A percentile compares a stretch with the other conserved stretches of the same genome.
Evolutionary conservation across 176 grass and related monocot genomes (phyloP).

Genomic region (Avena atlantica): DNA sequence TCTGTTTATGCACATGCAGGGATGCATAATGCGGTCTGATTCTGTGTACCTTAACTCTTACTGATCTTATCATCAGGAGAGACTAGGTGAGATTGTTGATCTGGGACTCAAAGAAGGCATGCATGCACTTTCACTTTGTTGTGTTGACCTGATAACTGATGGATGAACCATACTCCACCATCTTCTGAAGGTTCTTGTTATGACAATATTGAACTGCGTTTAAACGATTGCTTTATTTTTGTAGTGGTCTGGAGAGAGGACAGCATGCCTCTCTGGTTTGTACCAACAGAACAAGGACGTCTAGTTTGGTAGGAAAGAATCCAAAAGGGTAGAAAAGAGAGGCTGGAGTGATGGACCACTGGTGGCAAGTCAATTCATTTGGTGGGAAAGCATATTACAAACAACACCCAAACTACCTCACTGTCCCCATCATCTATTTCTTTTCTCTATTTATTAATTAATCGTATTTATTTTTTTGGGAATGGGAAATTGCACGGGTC

Average conservation of each 20-base stretch:
- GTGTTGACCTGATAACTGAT: conserved; percentile 38
- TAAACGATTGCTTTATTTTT: not conserved
- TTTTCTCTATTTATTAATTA: not conserved
- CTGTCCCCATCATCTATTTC: conserved; percentile 22
- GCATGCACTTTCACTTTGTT: not conserved
- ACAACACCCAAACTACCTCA: conserved; percentile 18
- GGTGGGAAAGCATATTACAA: conserved; percentile 46
- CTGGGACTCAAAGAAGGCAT: conserved; percentile 42
- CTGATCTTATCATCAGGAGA: conserved; percentile 13
- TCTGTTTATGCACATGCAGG: conserved; percentile 20
- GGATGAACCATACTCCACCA: conserved; percentile 14
- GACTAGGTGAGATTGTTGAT: conserved; percentile 27
- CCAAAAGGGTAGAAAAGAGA: conserved; percentile 25
- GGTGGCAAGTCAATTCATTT: conserved; percentile 61
- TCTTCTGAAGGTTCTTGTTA: conserved; percentile 12
- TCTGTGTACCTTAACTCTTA: conserved; percentile 38
- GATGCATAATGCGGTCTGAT: conserved; percentile 22
- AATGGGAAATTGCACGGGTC: not conserved
- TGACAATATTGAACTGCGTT: not conserved
- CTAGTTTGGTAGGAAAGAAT: conserved; percentile 34
- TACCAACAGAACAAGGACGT: not conserved
- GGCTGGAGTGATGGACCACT: conserved; percentile 40
- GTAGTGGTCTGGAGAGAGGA: conserved; percentile 15
- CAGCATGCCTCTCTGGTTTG: conserved; percentile 1
- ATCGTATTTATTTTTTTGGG: not conserved